Percentiles rank a stretch among this genome's conserved stretches.
phyloP scores from a whole-genome alignment of 23 red algal species.

The Rhodosorus marinus region DNA sequence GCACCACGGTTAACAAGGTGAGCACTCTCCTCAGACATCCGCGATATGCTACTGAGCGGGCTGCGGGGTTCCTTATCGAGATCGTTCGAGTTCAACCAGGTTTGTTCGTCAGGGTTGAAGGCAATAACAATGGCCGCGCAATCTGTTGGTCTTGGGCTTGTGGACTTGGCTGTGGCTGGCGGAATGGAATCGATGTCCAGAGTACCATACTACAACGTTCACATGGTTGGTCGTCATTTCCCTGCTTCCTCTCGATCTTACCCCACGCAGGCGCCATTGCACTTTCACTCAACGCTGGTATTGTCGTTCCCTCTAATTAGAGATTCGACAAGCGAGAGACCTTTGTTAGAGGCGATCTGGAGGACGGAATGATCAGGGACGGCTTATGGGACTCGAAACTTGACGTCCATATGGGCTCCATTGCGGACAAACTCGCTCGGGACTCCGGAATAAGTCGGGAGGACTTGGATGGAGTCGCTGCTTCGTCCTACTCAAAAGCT shows the following conservation, averaged over 20 bases:
- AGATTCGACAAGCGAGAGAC: not conserved
- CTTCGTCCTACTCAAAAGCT: too few species aligned
- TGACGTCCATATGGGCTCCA: constrained; percentile 35
- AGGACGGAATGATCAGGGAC: constrained; percentile 58
- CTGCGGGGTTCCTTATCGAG: too few species aligned
- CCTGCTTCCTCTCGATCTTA: too few species aligned
- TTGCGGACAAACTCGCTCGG: too few species aligned
- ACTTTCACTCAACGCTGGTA: too few species aligned
- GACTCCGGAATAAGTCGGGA: too few species aligned
- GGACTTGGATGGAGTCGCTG: too few species aligned
- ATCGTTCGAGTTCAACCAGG: too few species aligned
- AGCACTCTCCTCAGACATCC: too few species aligned
- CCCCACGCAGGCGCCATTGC: too few species aligned
- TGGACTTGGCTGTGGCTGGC: constrained; percentile 61
- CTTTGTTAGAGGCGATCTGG: not conserved
- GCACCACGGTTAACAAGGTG: constrained; percentile 97
- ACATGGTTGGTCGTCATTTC: too few species aligned
- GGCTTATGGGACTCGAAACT: constrained; percentile 38
- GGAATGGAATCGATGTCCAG: constrained; percentile 84
- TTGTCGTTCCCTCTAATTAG: not conserved
- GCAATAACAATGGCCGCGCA: constrained; percentile 42
- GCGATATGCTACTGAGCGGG: too few species aligned
- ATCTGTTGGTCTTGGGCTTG: constrained; percentile 40
- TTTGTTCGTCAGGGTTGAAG: constrained; percentile 77
- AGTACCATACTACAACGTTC: constrained; percentile 72